Conservation (phyloP, 306 rosid genomes). For the Inga laurina region DNA sequence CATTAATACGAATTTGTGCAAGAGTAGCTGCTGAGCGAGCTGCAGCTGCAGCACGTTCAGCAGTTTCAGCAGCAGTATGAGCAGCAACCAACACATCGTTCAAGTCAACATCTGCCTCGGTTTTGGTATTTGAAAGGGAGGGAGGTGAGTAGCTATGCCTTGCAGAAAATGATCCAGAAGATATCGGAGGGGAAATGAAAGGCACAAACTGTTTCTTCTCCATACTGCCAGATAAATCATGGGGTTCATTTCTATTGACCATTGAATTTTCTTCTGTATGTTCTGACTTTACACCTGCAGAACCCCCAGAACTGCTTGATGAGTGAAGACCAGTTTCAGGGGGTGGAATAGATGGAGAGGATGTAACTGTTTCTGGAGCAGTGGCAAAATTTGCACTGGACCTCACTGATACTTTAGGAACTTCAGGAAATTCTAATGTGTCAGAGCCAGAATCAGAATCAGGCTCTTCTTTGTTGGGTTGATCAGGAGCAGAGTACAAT, state of each 20-base stretch:
- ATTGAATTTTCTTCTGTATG: constrained; percentile 35
- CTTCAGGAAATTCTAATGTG: constrained; percentile 77
- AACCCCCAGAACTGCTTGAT: constrained; percentile 36
- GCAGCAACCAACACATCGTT: constrained; percentile 95
- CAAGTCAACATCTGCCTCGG: constrained; percentile 59
- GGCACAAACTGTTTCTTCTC: constrained; percentile 82
- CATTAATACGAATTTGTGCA: constrained; percentile 77
- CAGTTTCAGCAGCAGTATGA: constrained; percentile 89
- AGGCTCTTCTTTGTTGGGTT: constrained; percentile 45
- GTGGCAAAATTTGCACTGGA: constrained; percentile 50
- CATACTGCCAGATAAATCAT: constrained; percentile 42
- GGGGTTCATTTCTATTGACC: constrained; percentile 46
- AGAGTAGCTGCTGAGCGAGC: constrained; percentile 94
- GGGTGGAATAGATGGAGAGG: constrained; percentile 37
- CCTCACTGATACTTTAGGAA: constrained; percentile 59
- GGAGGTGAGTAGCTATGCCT: constrained; percentile 44
- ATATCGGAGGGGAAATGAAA: constrained; percentile 68
- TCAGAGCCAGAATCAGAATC: constrained; percentile 80
- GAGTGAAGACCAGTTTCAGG: constrained; percentile 46
- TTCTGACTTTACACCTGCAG: constrained; percentile 38
- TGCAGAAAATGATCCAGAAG: constrained; percentile 51
- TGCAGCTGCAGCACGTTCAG: constrained; percentile 94
- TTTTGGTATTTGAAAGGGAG: constrained; percentile 46
- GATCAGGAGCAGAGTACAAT: constrained; percentile 37
- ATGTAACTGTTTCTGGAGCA: constrained; percentile 52